Conservation (phyloP, 2,329 filamentous ascomycete genomes). For the Bimuria novae-zelandiae region DNA sequence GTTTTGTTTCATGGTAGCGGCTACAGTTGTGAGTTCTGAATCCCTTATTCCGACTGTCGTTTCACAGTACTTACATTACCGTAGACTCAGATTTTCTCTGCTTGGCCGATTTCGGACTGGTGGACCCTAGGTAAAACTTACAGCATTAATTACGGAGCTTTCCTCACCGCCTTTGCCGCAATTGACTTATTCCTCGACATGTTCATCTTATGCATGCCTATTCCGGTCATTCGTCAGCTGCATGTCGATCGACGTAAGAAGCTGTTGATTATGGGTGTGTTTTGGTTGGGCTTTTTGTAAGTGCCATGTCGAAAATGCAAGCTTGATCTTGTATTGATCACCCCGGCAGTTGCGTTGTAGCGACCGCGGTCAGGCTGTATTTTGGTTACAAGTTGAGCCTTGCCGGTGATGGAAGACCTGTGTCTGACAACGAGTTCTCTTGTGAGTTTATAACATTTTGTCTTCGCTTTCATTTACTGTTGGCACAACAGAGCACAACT, state of each 20-base stretch:
- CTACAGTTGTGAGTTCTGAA: too few species aligned
- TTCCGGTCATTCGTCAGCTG: background rate
- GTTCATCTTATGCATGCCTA: background rate
- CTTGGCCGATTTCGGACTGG: constrained; percentile 4
- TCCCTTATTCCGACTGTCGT: too few species aligned
- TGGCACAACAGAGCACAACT: background rate
- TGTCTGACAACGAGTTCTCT: background rate
- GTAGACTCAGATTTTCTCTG: constrained; percentile 4
- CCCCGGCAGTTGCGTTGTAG: background rate
- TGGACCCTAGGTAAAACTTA: constrained; percentile 1
- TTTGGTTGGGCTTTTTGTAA: background rate
- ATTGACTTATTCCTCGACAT: constrained; percentile 2
- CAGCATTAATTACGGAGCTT: background rate
- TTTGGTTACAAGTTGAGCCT: background rate
- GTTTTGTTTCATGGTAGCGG: too few species aligned
- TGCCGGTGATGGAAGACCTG: background rate
- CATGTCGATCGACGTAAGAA: background rate
- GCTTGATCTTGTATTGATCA: background rate
- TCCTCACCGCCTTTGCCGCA: background rate
- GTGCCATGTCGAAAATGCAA: background rate
- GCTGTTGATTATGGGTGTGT: background rate
- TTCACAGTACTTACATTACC: too few species aligned
- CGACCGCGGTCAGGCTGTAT: background rate
- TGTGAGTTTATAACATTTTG: background rate
- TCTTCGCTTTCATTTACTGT: background rate